These are phyloP conservation scores for Metschnikowia chrysomelidarum DNA, from an alignment of 805 yeast genomes.

Conservation along the genomic window DNA sequence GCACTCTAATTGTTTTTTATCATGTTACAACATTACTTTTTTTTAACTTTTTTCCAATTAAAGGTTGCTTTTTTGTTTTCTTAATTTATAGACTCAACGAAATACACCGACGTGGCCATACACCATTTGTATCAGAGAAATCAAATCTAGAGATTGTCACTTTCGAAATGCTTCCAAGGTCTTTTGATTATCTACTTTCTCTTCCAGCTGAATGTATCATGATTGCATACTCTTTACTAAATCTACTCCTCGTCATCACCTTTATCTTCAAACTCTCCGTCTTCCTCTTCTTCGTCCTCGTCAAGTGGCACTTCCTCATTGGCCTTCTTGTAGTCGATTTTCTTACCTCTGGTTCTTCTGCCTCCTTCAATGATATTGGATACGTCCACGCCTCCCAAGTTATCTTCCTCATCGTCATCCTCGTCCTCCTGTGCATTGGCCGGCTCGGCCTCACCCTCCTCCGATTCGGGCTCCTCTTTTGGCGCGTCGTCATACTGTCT, in stretches of 20 bases:
- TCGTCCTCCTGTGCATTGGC: slow-evolving; percentile 52
- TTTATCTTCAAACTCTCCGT: slow-evolving; percentile 51
- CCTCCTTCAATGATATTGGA: slow-evolving; percentile 82
- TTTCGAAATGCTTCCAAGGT: no score
- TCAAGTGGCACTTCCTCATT: slow-evolving; percentile 65
- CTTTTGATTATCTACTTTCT: no score
- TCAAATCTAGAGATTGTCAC: no score
- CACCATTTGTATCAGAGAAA: no score
- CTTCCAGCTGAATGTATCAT: no score
- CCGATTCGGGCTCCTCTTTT: slow-evolving; percentile 44
- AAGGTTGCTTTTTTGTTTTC: no score
- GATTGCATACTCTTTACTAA: no score
- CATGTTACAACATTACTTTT: no score
- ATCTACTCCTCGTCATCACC: slow-evolving; percentile 14
- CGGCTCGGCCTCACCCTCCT: slow-evolving; percentile 38
- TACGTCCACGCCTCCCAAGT: slow-evolving; percentile 73
- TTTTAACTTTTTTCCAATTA: no score
- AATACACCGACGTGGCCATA: no score
- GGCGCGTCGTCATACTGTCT: slow-evolving; percentile 61
- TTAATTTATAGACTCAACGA: no score
- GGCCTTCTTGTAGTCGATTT: slow-evolving; percentile 80
- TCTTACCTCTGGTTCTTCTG: slow-evolving; percentile 87
- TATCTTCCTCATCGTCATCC: slow-evolving; percentile 75
- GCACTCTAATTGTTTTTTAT: no score
- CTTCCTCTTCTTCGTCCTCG: slow-evolving; percentile 47